A percentile compares a stretch with the other conserved stretches of the same genome.
Conservation (phyloP, 2,329 filamentous ascomycete species). For the Xylariaceae sp. region DNA sequence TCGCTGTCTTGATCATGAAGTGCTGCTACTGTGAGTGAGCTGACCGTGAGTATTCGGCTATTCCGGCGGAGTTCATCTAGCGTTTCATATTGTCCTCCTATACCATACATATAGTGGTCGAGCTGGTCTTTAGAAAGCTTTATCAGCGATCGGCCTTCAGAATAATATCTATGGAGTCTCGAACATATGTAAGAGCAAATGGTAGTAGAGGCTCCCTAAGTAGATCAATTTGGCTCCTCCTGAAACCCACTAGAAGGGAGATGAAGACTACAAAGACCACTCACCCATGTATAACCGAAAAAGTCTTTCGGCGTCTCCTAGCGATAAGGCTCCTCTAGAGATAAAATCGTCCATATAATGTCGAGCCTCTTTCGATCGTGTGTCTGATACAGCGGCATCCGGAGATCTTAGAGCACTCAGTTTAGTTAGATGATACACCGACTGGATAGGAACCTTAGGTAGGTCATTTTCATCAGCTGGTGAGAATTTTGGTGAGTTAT, state of each 20-base stretch:
- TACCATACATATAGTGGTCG: conserved; percentile 57
- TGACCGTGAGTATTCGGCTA: conserved; percentile 59
- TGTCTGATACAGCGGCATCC: conserved; percentile 30
- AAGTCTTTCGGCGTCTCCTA: conserved; percentile 56
- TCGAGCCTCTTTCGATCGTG: neutral
- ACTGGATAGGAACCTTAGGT: conserved; percentile 47
- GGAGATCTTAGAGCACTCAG: conserved; percentile 45
- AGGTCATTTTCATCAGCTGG: conserved; percentile 43
- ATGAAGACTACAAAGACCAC: too few relatives aligned
- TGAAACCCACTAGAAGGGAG: too few relatives aligned
- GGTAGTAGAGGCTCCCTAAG: too few relatives aligned
- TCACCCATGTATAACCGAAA: conserved; percentile 57
- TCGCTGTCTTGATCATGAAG: conserved; percentile 39
- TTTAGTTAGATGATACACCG: conserved; percentile 47
- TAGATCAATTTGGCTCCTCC: too few relatives aligned
- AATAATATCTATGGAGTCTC: too few relatives aligned
- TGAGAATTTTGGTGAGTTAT: conserved; percentile 34
- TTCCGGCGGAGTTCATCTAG: conserved; percentile 58
- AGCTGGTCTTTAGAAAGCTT: too few relatives aligned
- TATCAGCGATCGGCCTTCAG: too few relatives aligned
- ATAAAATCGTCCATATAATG: conserved; percentile 47
- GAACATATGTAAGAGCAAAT: too few relatives aligned
- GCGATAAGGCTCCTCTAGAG: conserved; percentile 49
- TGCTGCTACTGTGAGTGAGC: conserved; percentile 56
- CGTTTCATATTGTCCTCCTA: conserved; percentile 55